Evolutionary conservation across 2,329 filamentous ascomycete species (phyloP).

Genomic region (Ramularia collo-cygni): DNA sequence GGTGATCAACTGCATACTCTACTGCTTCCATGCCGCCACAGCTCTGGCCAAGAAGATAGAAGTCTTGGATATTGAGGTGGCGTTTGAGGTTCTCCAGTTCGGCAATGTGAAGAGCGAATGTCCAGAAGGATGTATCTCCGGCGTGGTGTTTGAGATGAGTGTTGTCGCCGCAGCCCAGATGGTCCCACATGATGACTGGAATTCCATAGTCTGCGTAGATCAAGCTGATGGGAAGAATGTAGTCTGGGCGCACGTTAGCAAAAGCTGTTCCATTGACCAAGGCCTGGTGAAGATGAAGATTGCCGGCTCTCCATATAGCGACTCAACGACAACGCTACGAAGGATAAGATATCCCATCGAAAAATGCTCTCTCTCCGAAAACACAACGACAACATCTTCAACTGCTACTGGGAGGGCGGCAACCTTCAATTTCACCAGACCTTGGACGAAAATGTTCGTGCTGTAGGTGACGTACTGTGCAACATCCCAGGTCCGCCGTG

Average conservation of each 20-base stretch:
- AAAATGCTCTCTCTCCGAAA: too few species aligned
- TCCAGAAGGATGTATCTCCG: slow-evolving; percentile 43
- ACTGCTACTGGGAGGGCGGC: too few species aligned
- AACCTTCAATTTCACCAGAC: too few species aligned
- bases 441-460: too few species aligned
- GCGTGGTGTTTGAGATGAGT: slow-evolving; percentile 42
- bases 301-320: too few species aligned
- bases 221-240: slow-evolving; percentile 32
- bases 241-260: slow-evolving; percentile 22
- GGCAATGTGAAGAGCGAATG: slow-evolving; percentile 38
- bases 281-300: too few species aligned
- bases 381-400: too few species aligned
- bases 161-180: slow-evolving; percentile 43
- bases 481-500: slow-evolving; percentile 41
- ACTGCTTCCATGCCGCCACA: slow-evolving; percentile 49
- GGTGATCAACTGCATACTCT: slow-evolving; percentile 33
- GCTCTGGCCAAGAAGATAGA: slow-evolving; percentile 43
- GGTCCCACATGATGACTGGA: slow-evolving; percentile 48
- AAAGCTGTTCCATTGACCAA: not conserved
- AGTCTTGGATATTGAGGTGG: slow-evolving; percentile 34
- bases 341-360: too few species aligned
- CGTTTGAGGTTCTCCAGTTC: slow-evolving; percentile 45
- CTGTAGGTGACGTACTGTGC: slow-evolving; percentile 6
- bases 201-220: slow-evolving; percentile 26
- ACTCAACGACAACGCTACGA: too few species aligned